Conservation (phyloP, 495 filamentous ascomycete species). For the Tuber indicum region DNA sequence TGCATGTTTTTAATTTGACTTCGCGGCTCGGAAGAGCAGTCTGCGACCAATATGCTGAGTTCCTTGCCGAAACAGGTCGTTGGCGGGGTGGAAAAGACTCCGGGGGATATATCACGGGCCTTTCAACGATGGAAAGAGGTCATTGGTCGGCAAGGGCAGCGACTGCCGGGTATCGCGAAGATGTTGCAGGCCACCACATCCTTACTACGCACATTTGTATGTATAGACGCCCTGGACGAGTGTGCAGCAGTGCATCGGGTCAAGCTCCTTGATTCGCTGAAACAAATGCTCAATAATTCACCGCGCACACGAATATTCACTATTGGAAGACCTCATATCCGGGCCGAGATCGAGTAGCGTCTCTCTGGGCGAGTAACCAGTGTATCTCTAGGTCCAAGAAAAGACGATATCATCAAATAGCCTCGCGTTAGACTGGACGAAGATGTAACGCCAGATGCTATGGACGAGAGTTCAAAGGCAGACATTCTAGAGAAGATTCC, state of each 20-base stretch:
- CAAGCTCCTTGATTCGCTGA: background rate
- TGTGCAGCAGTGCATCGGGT: background rate
- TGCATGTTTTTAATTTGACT: background rate
- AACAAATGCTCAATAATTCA: background rate
- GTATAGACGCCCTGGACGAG: background rate
- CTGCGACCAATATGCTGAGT: background rate
- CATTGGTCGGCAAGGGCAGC: background rate
- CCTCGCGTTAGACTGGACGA: background rate
- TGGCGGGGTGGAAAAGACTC: background rate
- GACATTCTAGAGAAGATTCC: background rate
- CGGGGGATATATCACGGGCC: too few relatives aligned
- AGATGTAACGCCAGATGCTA: background rate
- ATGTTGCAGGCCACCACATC: background rate
- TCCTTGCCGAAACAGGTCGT: background rate
- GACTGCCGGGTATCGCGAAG: background rate
- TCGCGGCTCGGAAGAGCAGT: background rate
- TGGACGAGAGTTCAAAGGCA: background rate
- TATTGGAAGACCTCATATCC: background rate
- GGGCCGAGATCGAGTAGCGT: background rate
- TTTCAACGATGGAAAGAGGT: background rate
- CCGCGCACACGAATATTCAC: background rate
- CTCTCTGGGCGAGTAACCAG: background rate
- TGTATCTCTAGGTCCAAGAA: background rate
- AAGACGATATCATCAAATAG: background rate
- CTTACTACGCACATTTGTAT: background rate